A percentile compares a stretch with the other conserved stretches of the same genome.
phyloP scores from a whole-genome alignment of 257 asterid genomes.

The Gentiana dahurica region DNA sequence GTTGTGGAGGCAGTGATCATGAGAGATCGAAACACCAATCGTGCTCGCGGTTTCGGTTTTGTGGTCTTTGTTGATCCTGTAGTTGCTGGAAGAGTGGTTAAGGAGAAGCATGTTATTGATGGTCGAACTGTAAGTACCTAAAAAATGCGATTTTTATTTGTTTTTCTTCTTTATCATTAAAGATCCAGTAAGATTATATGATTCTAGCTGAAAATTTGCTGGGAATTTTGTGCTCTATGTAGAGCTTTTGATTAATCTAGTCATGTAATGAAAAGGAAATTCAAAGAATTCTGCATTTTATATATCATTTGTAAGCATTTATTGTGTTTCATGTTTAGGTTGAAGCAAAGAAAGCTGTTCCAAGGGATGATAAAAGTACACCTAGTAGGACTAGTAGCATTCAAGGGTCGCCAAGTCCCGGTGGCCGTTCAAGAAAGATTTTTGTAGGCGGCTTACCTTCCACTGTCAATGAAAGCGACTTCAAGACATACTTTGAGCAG shows the following conservation, averaged over 20 bases:
- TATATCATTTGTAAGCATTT: no score
- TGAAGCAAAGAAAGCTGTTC: constrained; percentile 84
- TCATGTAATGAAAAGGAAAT: no score
- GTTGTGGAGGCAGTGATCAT: constrained; percentile 75
- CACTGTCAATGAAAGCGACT: constrained; percentile 58
- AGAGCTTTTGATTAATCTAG: no score
- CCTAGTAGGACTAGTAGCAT: constrained; percentile 43
- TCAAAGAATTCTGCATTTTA: no score
- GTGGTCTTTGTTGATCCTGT: constrained; percentile 55
- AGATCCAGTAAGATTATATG: neutral
- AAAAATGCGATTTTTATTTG: neutral
- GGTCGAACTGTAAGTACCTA: constrained; percentile 51
- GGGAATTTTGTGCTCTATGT: no score
- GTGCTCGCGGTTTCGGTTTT: constrained; percentile 82
- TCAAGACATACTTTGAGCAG: constrained; percentile 57
- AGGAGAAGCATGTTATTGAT: constrained; percentile 65
- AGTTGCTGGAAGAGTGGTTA: constrained; percentile 63
- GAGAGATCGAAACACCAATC: constrained; percentile 65
- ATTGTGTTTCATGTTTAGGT: constrained; percentile 11
- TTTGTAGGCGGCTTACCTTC: constrained; percentile 86
- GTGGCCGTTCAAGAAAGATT: constrained; percentile 61
- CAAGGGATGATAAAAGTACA: constrained; percentile 57
- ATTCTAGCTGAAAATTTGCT: neutral
- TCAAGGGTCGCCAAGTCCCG: constrained; percentile 65
- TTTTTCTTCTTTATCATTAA: neutral